phyloP scores from a whole-genome alignment of 2,329 filamentous ascomycete genomes.

The Emmonsiellopsis sp. region DNA sequence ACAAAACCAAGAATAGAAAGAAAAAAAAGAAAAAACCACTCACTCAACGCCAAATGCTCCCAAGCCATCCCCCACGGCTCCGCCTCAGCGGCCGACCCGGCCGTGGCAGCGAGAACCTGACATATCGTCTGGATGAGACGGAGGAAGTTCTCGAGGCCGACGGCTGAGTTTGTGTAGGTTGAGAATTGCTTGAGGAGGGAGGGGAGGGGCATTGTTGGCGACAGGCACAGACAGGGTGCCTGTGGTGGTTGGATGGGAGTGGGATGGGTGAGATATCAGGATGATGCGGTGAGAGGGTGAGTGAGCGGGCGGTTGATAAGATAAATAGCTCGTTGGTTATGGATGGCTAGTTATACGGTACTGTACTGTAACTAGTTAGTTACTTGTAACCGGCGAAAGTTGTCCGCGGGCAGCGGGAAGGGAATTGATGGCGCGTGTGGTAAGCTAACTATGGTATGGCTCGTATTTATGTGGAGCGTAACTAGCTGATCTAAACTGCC shows the following conservation, averaged over 20 bases:
- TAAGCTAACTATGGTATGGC: too few relatives aligned
- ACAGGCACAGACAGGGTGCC: background rate
- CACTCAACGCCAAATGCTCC: slow-evolving; percentile 35
- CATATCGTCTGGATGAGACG: slow-evolving; percentile 29
- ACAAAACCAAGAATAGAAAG: background rate
- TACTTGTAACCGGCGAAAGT: too few relatives aligned
- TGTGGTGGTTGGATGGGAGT: background rate
- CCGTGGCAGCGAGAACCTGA: slow-evolving; percentile 23
- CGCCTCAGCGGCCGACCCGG: slow-evolving; percentile 18
- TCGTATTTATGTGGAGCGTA: too few relatives aligned
- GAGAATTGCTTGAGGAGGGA: slow-evolving; percentile 16
- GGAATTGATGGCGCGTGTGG: too few relatives aligned
- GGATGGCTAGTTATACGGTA: too few relatives aligned
- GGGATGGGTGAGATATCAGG: background rate
- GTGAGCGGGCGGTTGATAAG: too few relatives aligned
- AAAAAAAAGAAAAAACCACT: slow-evolving; percentile 9
- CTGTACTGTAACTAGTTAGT: too few relatives aligned
- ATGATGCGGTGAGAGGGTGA: too few relatives aligned
- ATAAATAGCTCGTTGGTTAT: too few relatives aligned
- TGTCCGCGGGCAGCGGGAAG: too few relatives aligned
- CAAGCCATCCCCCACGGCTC: slow-evolving; percentile 28
- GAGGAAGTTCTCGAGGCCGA: slow-evolving; percentile 30
- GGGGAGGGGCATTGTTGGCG: background rate
- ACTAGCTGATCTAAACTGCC: too few relatives aligned
- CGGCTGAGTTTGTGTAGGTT: slow-evolving; percentile 22